A percentile compares a stretch with the other conserved stretches of the same genome.
phyloP scores from a whole-genome alignment of 805 yeast species.

The Sporopachydermia lactativora region DNA sequence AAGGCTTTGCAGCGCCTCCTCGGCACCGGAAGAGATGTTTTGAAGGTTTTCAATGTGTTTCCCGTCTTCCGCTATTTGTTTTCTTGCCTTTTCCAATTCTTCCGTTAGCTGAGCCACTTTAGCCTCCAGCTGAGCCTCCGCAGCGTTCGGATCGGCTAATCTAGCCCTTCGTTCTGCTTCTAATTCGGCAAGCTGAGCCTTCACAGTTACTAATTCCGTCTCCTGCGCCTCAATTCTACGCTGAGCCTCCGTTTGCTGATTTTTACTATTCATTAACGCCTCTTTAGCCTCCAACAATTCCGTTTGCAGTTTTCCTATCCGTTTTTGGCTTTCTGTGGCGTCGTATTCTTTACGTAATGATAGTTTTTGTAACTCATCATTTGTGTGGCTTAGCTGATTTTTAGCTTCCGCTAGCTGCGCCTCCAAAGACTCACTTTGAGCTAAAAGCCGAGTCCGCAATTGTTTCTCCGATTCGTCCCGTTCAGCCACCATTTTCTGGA shows the following conservation, averaged over 20 bases:
- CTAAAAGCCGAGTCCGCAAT: slow-evolving; percentile 32
- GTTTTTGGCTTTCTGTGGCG: slow-evolving; percentile 40
- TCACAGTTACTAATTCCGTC: slow-evolving; percentile 12
- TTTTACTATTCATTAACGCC: slow-evolving; percentile 27
- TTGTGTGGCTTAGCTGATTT: slow-evolving; percentile 30
- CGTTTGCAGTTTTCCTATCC: slow-evolving; percentile 36
- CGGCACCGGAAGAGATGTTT: slow-evolving; percentile 50
- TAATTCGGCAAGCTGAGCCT: slow-evolving; percentile 17
- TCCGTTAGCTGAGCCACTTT: slow-evolving; percentile 20
- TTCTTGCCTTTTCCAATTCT: slow-evolving; percentile 32
- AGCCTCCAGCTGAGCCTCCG: slow-evolving; percentile 15
- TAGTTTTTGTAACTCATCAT: slow-evolving; percentile 36
- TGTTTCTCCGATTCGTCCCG: slow-evolving; percentile 39
- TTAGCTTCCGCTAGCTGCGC: slow-evolving; percentile 29
- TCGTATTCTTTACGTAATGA: slow-evolving; percentile 44
- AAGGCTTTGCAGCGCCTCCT: slow-evolving; percentile 43
- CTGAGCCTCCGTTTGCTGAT: slow-evolving; percentile 22
- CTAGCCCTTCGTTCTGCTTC: slow-evolving; percentile 15
- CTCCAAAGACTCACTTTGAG: slow-evolving; percentile 36
- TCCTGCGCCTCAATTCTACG: slow-evolving; percentile 17
- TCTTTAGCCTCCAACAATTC: slow-evolving; percentile 30
- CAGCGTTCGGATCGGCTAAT: slow-evolving; percentile 13
- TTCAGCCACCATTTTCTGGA: slow-evolving; percentile 50
- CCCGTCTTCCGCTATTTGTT: slow-evolving; percentile 43
- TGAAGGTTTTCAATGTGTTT: slow-evolving; percentile 48